Percentiles rank a stretch among this genome's conserved stretches.
These are phyloP conservation scores for Podospora appendiculata DNA, from an alignment of 495 filamentous ascomycete species.

Conservation along the genomic window DNA sequence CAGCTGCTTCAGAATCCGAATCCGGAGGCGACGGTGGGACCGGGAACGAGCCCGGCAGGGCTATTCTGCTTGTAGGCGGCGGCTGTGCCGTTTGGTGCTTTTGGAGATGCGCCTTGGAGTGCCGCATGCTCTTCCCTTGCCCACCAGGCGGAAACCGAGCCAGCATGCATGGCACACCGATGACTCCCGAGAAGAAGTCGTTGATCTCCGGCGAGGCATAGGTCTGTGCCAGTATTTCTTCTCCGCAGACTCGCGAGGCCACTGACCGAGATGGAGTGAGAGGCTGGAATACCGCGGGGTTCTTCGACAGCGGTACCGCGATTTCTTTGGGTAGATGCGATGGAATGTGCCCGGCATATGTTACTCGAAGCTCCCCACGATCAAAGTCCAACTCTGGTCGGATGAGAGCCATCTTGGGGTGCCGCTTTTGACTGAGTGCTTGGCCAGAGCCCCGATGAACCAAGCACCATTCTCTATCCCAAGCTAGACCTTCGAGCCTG, in stretches of 20 bases:
- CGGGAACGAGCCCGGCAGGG: constrained; percentile 52
- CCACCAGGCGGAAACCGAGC: constrained; percentile 68
- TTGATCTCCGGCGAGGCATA: constrained; percentile 59
- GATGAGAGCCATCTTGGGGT: constrained; percentile 77
- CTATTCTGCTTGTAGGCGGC: neutral
- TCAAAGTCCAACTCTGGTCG: constrained; percentile 61
- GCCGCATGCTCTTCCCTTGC: constrained; percentile 46
- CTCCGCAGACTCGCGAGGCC: constrained; percentile 69
- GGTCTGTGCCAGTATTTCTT: constrained; percentile 57
- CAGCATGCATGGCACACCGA: constrained; percentile 71
- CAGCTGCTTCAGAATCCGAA: constrained; percentile 30
- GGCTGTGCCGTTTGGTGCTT: constrained; percentile 39
- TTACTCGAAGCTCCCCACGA: constrained; percentile 37
- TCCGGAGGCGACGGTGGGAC: constrained; percentile 38
- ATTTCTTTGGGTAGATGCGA: constrained; percentile 36
- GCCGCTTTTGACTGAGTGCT: constrained; percentile 72
- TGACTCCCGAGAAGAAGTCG: constrained; percentile 62
- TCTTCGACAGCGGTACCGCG: constrained; percentile 54
- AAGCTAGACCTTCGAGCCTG: constrained; percentile 67
- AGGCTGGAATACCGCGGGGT: constrained; percentile 43
- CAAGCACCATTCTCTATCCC: constrained; percentile 93
- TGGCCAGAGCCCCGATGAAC: constrained; percentile 74
- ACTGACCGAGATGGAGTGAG: constrained; percentile 18
- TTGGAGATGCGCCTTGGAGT: constrained; percentile 57
- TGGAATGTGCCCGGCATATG: constrained; percentile 37